Base-by-base conservation (phyloP, 2,329 filamentous ascomycete species). In the Pyrenophora tritici-repentis region DNA sequence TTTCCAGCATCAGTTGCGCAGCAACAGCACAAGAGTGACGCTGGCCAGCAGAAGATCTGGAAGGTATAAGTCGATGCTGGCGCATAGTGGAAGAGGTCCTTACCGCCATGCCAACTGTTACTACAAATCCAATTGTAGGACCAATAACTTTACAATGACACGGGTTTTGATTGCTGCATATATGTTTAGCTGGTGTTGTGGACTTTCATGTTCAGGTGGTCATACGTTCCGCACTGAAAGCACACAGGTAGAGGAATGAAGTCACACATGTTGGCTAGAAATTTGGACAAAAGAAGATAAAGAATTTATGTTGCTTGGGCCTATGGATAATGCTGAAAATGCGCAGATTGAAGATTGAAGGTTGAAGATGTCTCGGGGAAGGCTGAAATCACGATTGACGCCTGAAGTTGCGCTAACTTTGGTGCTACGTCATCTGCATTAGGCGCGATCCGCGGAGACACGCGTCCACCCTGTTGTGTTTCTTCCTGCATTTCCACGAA, bases 131-230 rank as follows among this genome's bases (percentile, higher is more conserved):
- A 36, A 83, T 62, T 1, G 80, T 83, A 32, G 81, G 81, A 1
- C 81, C 81, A 22, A 84, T 75, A 7, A 83, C 74, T 63, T 83
- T 84, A 62, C 80, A 83, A 55, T 78, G 79, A 48, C 81, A 84
- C 3, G 81, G 81, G 47, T 83, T 84, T 59, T 83, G 79, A 53
- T 83, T 75, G 7, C 80, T 83, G 38, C 70, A 17, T 34, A 7
- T 10, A 7, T 10, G 17, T 18, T 67, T 34, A 68, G 55, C 17
- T 45, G 18, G 49, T 38, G 31, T 34, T 32, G 4, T 22, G 3
- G 9, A 18, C 20, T 4, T 32, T 17, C 4, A n/a, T 38, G 5
- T 14, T 24, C 13, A 38, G 40, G 35, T 29, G 32, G 53, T 38
- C 65, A 14, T 63, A 73, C 71, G 72, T 74, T 66, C 72, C 81